A percentile compares a stretch with the other conserved stretches of the same genome.
phyloP scores from a whole-genome alignment of 1,284 basidiomycete genomes.

The Trametes hirsuta region DNA sequence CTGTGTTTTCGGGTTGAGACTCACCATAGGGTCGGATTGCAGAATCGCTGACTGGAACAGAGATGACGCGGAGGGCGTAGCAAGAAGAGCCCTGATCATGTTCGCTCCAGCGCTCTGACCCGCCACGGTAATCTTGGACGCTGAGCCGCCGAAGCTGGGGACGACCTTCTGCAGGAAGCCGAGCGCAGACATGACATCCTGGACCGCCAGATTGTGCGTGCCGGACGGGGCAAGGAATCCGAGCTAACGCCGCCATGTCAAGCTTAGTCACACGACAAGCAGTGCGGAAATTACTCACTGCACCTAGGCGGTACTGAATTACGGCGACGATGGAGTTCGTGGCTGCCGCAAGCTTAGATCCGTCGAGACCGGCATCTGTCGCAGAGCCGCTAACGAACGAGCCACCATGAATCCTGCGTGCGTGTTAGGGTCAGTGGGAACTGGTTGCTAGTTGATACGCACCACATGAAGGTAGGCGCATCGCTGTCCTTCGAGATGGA shows the following conservation, averaged over 20 bases:
- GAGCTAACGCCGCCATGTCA: constrained; percentile 48
- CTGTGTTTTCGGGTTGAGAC: constrained; percentile 19
- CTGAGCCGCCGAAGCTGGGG: constrained; percentile 70
- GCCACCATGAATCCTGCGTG: constrained; percentile 82
- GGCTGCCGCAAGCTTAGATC: constrained; percentile 69
- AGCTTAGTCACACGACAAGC: neutral
- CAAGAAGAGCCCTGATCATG: constrained; percentile 78
- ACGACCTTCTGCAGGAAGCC: constrained; percentile 65
- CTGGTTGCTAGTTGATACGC: constrained; percentile 23
- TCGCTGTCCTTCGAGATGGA: constrained; percentile 36
- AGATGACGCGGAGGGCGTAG: constrained; percentile 62
- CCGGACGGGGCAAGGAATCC: constrained; percentile 74
- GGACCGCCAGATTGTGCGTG: constrained; percentile 71
- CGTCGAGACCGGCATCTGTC: constrained; percentile 76
- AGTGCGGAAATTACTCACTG: constrained; percentile 47
- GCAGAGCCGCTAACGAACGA: constrained; percentile 78
- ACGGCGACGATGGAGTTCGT: constrained; percentile 84
- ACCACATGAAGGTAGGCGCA: constrained; percentile 71
- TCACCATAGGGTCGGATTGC: constrained; percentile 85
- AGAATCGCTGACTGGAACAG: constrained; percentile 78
- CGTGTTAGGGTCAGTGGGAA: neutral
- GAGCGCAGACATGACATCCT: constrained; percentile 72
- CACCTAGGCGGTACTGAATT: constrained; percentile 84
- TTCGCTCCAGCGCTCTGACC: constrained; percentile 88
- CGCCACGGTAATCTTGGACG: constrained; percentile 74